These are phyloP conservation scores for Arabis hirsuta DNA, from an alignment of 345 rosid genomes.

Conservation along the genomic window DNA sequence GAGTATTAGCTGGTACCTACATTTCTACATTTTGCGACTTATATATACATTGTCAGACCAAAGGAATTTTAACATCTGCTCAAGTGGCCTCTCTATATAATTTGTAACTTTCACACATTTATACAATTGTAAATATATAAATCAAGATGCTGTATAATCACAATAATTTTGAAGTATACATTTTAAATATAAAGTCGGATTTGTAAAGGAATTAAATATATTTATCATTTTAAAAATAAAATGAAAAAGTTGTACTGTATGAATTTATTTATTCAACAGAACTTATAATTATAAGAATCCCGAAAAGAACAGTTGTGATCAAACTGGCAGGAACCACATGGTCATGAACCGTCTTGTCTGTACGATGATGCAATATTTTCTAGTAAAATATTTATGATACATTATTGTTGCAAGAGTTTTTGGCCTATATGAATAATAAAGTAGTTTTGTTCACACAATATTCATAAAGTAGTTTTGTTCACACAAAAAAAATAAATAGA, in stretches of 20 bases:
- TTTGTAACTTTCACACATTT: too few relatives aligned
- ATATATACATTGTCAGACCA: too few relatives aligned
- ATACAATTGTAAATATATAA: not conserved
- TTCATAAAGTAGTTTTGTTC: too few relatives aligned
- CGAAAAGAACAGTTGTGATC: constrained; percentile 34
- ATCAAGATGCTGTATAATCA: not conserved
- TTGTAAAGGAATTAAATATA: not conserved
- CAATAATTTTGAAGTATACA: too few relatives aligned
- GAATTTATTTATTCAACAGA: constrained; percentile 11
- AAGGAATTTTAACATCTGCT: too few relatives aligned
- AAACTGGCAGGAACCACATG: constrained; percentile 40
- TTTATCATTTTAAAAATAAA: too few relatives aligned
- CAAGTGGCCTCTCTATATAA: too few relatives aligned
- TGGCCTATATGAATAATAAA: constrained; percentile 2
- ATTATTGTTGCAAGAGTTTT: constrained; percentile 17
- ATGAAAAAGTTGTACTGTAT: not conserved
- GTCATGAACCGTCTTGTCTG: constrained; percentile 40
- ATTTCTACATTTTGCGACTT: too few relatives aligned
- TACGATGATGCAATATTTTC: constrained; percentile 30
- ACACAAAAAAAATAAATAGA: too few relatives aligned
- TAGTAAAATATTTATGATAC: not conserved
- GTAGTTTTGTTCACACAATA: too few relatives aligned
- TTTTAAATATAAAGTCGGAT: not conserved
- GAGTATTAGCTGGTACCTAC: too few relatives aligned
- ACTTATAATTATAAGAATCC: constrained; percentile 30